phyloP scores from a whole-genome alignment of 2,329 filamentous ascomycete species.

The Neurospora crassa region DNA sequence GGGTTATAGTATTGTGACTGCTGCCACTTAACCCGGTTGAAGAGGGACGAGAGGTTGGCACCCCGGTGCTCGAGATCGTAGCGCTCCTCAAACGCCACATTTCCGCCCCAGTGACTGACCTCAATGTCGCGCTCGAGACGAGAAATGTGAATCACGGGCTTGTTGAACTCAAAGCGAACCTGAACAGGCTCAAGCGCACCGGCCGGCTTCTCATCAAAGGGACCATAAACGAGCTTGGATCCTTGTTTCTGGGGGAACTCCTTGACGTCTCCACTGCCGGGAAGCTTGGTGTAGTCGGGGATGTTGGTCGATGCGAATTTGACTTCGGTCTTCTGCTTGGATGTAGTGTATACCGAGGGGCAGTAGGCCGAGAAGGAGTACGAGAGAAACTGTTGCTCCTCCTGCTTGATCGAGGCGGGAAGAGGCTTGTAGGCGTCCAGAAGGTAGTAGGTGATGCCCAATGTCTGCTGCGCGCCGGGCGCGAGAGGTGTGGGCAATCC shows the following conservation, averaged over 20 bases:
- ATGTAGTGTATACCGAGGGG: conserved; percentile 72
- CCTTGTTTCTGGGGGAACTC: conserved; percentile 72
- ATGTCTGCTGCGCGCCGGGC: conserved; percentile 68
- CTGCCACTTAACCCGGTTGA: conserved; percentile 70
- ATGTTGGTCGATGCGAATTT: conserved; percentile 73
- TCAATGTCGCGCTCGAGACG: conserved; percentile 84
- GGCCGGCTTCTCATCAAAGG: conserved; percentile 74
- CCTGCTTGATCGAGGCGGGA: conserved; percentile 73
- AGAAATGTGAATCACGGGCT: conserved; percentile 73
- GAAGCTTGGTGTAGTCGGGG: conserved; percentile 74
- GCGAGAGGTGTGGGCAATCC: conserved; percentile 66
- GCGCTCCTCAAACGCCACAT: conserved; percentile 87
- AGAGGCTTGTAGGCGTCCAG: conserved; percentile 72
- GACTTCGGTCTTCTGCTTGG: conserved; percentile 95
- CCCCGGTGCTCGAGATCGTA: conserved; percentile 83
- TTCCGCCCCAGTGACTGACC: conserved; percentile 96
- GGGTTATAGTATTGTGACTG: conserved; percentile 66
- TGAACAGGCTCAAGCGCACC: conserved; percentile 62
- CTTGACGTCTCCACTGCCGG: conserved; percentile 49
- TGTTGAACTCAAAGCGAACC: conserved; percentile 92
- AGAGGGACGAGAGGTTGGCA: conserved; percentile 64
- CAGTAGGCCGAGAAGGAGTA: conserved; percentile 81
- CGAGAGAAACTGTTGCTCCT: conserved; percentile 75
- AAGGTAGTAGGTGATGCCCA: conserved; percentile 77
- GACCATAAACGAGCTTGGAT: conserved; percentile 78